Evolutionary conservation across 1,139 yeast species (phyloP), one percentile per base, ranked within the genome.

Genomic region (Starmera stellimalicola): DNA sequence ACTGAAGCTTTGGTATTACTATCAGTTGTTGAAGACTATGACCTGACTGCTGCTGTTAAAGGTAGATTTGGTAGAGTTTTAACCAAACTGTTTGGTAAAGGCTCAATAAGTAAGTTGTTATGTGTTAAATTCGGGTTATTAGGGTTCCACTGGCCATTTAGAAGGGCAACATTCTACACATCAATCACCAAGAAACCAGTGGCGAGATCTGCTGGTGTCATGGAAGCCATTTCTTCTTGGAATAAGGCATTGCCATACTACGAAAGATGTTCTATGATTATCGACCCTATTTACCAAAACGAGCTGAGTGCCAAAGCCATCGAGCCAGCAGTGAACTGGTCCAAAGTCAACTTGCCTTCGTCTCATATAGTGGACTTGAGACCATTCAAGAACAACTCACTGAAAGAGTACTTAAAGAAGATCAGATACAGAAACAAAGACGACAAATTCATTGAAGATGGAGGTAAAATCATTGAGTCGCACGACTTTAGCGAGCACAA

Each of bases 71-170:
- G 66, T 12, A 41, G 38, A 24, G 11, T 52, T 5, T 41, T 60
- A 11, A 31, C 38, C n/a, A 41, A 40, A 26, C 35, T 37, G n/a
- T 47, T 63, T 27, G 70, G 70, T 6, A 45, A 51, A 19, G 41
- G 52, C 10, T 54, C 66, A 2, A 43, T 39, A 18, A 45, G 45
- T 37, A 58, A 60, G 37, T 44, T 60, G 4, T 42, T 62, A 17
- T 57, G 63, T 31, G 55, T 64, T 16, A 53, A 63, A 22, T 48
- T 64, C 47, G 70, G 70, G 2, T 47, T 64, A 19, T 40, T 64
- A 24, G 69, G 65, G 3, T 63, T 64, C 38, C 70, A 65, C 39
- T 64, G 70, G 70, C 70, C 70, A n/a, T 64, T 64, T 40, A 50
- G 64, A 25, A 59, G 65, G 41, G 49, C 65, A 5, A 60, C 63